Percentiles rank a stretch among this genome's conserved stretches.
Evolutionary conservation across 768 basidiomycete genomes (phyloP).

Genomic region (Pleurotus tuoliensis): DNA sequence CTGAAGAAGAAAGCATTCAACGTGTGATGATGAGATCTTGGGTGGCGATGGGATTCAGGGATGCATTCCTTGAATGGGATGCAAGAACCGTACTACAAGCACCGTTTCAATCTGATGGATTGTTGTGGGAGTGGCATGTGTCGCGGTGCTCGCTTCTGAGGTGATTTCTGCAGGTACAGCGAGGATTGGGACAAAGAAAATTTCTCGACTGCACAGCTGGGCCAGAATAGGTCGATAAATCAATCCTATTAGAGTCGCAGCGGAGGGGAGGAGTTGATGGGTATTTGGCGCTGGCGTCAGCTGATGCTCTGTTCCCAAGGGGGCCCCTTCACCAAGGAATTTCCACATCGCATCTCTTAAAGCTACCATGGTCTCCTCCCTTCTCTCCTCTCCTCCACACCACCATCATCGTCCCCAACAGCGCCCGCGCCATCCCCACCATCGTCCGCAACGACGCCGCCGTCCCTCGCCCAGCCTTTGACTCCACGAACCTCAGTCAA

Average conservation of each 20-base stretch:
- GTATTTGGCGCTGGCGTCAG: slow-evolving; percentile 5
- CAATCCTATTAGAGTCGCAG: not conserved
- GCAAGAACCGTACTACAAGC: not conserved
- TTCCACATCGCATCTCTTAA: slow-evolving; percentile 8
- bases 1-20: no score
- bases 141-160: not conserved
- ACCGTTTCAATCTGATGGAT: not conserved
- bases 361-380: slow-evolving; percentile 1
- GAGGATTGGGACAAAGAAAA: not conserved
- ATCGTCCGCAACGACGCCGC: no score
- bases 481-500: not conserved
- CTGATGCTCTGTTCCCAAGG: slow-evolving; percentile 8
- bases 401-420: slow-evolving; percentile 8
- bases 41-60: not conserved
- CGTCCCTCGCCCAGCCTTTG: no score
- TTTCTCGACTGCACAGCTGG: not conserved
- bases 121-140: no score
- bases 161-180: not conserved
- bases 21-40: not conserved
- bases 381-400: not conserved
- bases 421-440: not conserved
- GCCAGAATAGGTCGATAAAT: not conserved
- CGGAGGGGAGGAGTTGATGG: not conserved
- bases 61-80: not conserved
- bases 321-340: slow-evolving; percentile 7